Evolutionary conservation across 805 yeast species (phyloP).

Genomic region (Saccharomycopsis schoenii): DNA sequence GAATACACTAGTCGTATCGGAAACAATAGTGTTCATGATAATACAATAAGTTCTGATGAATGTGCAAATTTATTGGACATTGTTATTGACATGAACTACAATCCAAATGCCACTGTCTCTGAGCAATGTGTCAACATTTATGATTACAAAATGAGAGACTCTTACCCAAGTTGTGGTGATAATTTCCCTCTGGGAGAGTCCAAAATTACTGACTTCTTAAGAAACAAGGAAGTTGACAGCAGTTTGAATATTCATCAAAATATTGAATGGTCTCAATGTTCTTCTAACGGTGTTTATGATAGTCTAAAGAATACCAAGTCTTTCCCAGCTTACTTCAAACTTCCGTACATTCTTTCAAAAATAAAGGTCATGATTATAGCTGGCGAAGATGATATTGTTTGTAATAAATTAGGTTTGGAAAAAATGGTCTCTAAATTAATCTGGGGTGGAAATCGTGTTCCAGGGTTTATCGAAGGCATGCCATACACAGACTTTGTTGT

Average conservation of each 20-base stretch:
- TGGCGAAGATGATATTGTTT: constrained; percentile 65
- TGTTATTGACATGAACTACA: constrained; percentile 18
- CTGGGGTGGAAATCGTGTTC: constrained; percentile 28
- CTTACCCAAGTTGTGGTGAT: constrained; percentile 80
- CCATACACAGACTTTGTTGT: constrained; percentile 5
- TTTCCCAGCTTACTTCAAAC: constrained; percentile 39
- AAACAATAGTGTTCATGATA: constrained; percentile 1
- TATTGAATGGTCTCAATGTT: constrained; percentile 53
- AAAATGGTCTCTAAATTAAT: constrained; percentile 40
- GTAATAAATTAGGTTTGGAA: constrained; percentile 61
- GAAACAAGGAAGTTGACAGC: constrained; percentile 33
- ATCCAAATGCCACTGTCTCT: constrained; percentile 21
- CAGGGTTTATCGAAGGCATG: constrained; percentile 7
- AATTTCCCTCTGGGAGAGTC: constrained; percentile 68
- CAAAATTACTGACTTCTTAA: constrained; percentile 40
- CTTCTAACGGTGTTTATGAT: constrained; percentile 34
- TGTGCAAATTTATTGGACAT: constrained; percentile 36
- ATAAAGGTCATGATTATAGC: constrained; percentile 46
- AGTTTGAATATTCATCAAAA: constrained; percentile 38
- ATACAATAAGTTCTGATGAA: constrained; percentile 25
- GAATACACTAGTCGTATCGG: background rate
- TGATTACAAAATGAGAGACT: constrained; percentile 60
- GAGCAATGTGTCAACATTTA: constrained; percentile 72
- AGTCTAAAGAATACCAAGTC: constrained; percentile 36
- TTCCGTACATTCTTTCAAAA: constrained; percentile 44